A percentile compares a stretch with the other conserved stretches of the same genome.
Conservation (phyloP, 2,329 filamentous ascomycete species). For the Xylaria hypoxylon region DNA sequence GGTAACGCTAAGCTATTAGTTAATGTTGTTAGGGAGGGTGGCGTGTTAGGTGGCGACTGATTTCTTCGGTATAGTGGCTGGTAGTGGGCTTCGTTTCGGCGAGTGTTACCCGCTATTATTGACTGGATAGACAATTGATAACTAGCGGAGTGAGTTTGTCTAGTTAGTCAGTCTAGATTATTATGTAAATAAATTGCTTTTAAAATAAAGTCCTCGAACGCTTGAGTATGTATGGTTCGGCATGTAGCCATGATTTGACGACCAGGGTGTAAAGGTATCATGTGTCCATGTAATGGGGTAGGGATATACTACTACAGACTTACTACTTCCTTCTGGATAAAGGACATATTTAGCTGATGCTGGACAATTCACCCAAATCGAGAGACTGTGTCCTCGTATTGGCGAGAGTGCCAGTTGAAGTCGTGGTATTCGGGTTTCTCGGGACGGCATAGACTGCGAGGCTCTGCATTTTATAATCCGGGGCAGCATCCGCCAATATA, state of each 20-base stretch:
- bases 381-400: background rate
- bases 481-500: constrained; percentile 8
- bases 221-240: background rate
- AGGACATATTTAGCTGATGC: background rate
- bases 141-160: background rate
- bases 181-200: background rate
- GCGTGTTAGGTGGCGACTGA: no score
- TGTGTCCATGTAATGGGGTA: background rate
- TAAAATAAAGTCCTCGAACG: background rate
- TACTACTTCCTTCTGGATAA: background rate
- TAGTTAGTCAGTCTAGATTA: background rate
- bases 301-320: background rate
- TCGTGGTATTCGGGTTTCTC: background rate
- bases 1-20: no score
- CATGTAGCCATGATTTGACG: background rate
- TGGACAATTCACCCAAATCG: background rate
- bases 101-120: no score
- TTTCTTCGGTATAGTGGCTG: no score
- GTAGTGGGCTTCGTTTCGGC: no score
- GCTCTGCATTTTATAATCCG: constrained; percentile 1
- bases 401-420: background rate
- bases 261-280: background rate
- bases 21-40: no score
- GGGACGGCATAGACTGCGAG: background rate
- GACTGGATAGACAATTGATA: background rate